phyloP scores from a whole-genome alignment of 2,329 filamentous ascomycete species.

The Fusarium kyushuense region DNA sequence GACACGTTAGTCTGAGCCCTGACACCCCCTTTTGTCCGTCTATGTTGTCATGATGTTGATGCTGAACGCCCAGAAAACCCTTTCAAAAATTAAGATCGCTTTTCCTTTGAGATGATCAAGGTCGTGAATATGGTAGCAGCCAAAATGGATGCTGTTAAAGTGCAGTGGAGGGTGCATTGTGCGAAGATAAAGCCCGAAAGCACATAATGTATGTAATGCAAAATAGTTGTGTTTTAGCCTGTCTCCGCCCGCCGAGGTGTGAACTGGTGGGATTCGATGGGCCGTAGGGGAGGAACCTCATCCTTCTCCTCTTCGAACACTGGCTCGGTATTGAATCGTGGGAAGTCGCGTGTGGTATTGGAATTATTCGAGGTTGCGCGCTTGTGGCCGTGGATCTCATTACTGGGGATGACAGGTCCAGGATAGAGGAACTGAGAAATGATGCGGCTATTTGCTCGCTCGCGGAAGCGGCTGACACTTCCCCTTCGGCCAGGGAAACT shows the following conservation, averaged over 20 bases:
- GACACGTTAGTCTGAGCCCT: conserved; percentile 28
- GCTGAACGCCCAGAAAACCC: conserved; percentile 22
- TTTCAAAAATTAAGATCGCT: conserved; percentile 19
- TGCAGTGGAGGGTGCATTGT: background rate
- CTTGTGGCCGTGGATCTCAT: conserved; percentile 47
- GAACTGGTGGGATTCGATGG: conserved; percentile 42
- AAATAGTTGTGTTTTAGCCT: conserved; percentile 2
- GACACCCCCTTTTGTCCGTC: conserved; percentile 11
- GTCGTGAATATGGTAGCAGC: conserved; percentile 16
- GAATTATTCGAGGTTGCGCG: conserved; percentile 50
- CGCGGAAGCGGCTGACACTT: conserved; percentile 55
- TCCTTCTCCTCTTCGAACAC: conserved; percentile 46
- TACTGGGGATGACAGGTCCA: conserved; percentile 57
- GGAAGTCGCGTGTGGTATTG: conserved; percentile 39
- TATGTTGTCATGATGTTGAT: conserved; percentile 19
- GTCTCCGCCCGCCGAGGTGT: conserved; percentile 49
- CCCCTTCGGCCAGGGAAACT: conserved; percentile 50
- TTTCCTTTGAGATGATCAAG: conserved; percentile 16
- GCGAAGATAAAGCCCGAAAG: background rate
- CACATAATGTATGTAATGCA: background rate
- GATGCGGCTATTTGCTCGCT: conserved; percentile 57
- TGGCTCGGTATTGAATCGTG: conserved; percentile 47
- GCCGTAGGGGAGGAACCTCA: conserved; percentile 45
- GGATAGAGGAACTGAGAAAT: conserved; percentile 63
- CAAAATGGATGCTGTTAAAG: background rate